A percentile compares a stretch with the other conserved stretches of the same genome.
Conservation (phyloP, 371 early-diverging fungal species). For the Dinochytrium kinnereticum region DNA sequence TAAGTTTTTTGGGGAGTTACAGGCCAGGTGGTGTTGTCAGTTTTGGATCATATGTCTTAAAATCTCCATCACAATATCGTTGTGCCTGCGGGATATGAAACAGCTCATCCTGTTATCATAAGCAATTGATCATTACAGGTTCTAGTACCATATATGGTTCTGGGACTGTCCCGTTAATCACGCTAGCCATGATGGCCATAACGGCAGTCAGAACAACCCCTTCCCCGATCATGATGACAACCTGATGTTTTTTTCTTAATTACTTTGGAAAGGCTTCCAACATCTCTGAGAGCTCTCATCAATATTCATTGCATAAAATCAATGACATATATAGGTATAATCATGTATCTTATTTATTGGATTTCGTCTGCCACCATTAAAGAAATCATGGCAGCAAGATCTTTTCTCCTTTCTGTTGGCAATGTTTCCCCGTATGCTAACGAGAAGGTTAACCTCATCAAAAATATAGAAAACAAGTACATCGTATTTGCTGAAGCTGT, state of each 20-base stretch:
- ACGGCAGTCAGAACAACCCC: not conserved
- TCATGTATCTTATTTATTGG: not conserved
- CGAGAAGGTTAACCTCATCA: not conserved
- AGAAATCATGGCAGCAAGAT: slow-evolving; percentile 1
- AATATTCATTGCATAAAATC: not conserved
- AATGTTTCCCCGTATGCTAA: not conserved
- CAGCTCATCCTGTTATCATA: slow-evolving; percentile 76
- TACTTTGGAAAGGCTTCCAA: no score
- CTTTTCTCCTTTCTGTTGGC: not conserved
- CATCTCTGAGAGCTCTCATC: no score
- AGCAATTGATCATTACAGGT: not conserved
- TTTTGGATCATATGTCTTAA: slow-evolving; percentile 83
- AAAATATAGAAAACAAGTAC: not conserved
- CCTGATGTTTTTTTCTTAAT: no score
- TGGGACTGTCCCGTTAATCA: slow-evolving; percentile 39
- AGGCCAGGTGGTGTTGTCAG: slow-evolving; percentile 96
- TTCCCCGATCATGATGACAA: not conserved
- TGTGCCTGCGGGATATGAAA: slow-evolving; percentile 95
- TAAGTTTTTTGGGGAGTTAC: slow-evolving; percentile 56
- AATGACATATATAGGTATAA: no score
- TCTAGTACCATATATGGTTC: slow-evolving; percentile 67
- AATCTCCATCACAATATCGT: slow-evolving; percentile 78
- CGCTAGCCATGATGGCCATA: not conserved
- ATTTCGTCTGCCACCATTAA: not conserved
- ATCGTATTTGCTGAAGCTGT: not conserved